Percentiles rank a stretch among this genome's conserved stretches.
These are phyloP conservation scores for Amanita subjunquillea DNA, from an alignment of 768 basidiomycete species.

Conservation along the genomic window DNA sequence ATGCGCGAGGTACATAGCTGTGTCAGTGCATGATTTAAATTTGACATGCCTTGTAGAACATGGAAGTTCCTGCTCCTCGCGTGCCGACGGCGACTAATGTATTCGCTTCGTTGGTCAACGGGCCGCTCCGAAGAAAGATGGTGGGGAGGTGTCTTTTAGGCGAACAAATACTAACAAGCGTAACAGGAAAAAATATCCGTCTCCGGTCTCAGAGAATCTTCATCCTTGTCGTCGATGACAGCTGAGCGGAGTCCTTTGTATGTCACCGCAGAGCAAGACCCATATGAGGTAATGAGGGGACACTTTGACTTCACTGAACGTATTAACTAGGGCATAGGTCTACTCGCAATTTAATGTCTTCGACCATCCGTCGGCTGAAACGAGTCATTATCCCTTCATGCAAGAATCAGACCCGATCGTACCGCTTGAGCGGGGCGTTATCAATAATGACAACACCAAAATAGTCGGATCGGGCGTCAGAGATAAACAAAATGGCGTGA, in stretches of 20 bases:
- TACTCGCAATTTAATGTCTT: neutral
- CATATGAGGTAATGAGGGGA: neutral
- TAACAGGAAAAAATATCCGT: neutral
- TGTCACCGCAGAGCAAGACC: neutral
- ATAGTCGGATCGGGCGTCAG: neutral
- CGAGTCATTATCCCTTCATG: neutral
- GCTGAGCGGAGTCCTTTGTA: neutral
- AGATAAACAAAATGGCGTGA: neutral
- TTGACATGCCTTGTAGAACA: neutral
- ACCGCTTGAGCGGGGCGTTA: neutral
- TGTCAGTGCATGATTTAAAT: neutral
- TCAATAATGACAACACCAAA: neutral
- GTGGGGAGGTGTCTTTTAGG: neutral
- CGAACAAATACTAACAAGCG: neutral
- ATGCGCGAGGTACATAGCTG: constrained; percentile 18
- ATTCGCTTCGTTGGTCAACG: neutral
- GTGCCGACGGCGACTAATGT: neutral
- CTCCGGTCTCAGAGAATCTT: neutral
- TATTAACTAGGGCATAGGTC: neutral
- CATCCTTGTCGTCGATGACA: neutral
- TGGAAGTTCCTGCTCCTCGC: neutral
- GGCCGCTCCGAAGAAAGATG: neutral
- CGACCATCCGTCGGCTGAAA: neutral
- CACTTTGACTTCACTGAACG: neutral
- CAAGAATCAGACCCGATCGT: constrained; percentile 2